Evolutionary conservation across 495 filamentous ascomycete species (phyloP), one percentile per base, ranked within the genome.

Genomic region (Aspergillus kassunensis): DNA sequence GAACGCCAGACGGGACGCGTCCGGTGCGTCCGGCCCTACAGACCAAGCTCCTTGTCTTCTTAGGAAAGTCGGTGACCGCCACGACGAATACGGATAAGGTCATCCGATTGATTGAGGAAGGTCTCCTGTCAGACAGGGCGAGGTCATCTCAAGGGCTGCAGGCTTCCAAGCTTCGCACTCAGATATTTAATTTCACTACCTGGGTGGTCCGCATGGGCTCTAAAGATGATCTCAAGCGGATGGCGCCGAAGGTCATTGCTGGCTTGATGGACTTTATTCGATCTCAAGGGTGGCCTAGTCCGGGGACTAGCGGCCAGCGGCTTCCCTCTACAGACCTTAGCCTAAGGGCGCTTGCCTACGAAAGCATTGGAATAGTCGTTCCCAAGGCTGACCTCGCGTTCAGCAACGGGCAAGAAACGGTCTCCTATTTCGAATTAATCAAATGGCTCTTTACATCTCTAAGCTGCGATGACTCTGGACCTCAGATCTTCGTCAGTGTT

Each of bases 141-240:
- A 71, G 73, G 30, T 69, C 76, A 47, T 65, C 77, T 20, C 72
- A 79, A 44, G 85, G 86, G 1, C 68, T 88, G n/a, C 87, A 90
- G 63, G 80, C 79, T 6, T 77, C 80, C 9, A 89, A 88, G 59
- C 71, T 97, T 12, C 80, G 89, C 50, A 83, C 84, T 40, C 89
- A 91, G 21, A 80, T 95, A n/a, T 91, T 97, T 61, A 83, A 83
- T 36, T 95, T 90, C 59, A 85, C 91, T 24, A 90, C 89, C 37
- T 96, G 91, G 84, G 82, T 91, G 18, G 88, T 90, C 6, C 80
- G 86, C 37, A 87, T 89, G 60, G 88, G 82, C 19, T 80, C 82
- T 10, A 66, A 70, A 8, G 73, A 71, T 13, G 77, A 81, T 37
- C 68, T 87, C 9, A 75, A 79, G 46, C 63, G 68, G 16, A 83